Conservation (phyloP, 208 protist genomes). For the Leishmania martiniquensis region DNA sequence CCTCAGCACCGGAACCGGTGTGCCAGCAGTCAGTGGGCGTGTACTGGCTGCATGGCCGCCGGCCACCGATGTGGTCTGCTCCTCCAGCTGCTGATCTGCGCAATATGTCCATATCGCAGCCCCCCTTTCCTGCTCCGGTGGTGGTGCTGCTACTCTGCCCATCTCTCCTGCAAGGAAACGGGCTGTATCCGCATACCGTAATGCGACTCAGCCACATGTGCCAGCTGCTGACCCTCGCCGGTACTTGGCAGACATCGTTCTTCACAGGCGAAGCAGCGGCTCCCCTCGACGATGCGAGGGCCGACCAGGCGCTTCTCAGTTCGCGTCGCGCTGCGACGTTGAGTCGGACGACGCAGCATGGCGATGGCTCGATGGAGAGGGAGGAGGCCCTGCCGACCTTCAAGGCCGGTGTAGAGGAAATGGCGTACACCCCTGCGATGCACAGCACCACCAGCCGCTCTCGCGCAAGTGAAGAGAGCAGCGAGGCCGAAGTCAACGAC, state of each 20-base stretch:
- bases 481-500: not conserved
- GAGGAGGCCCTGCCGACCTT: not conserved
- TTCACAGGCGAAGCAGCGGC: not conserved
- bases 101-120: not conserved
- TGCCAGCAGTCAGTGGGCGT: conserved; percentile 21
- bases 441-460: not conserved
- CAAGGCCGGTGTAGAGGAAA: not conserved
- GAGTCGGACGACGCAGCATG: not conserved
- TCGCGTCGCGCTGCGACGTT: not conserved
- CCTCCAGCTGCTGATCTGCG: not conserved
- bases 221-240: conserved; percentile 19
- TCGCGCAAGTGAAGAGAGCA: not conserved
- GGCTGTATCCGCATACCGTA: conserved; percentile 14
- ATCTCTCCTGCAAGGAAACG: conserved; percentile 26
- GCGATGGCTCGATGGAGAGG: not conserved
- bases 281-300: not conserved
- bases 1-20: not conserved
- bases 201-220: conserved; percentile 22
- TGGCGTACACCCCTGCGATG: not conserved
- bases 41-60: conserved; percentile 28
- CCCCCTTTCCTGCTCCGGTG: not conserved
- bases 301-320: not conserved
- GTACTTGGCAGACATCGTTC: conserved; percentile 9
- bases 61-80: not conserved
- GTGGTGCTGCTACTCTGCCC: conserved; percentile 29